Conservation (phyloP, 1,139 yeast genomes). For the Magnusiomyces sp. region DNA sequence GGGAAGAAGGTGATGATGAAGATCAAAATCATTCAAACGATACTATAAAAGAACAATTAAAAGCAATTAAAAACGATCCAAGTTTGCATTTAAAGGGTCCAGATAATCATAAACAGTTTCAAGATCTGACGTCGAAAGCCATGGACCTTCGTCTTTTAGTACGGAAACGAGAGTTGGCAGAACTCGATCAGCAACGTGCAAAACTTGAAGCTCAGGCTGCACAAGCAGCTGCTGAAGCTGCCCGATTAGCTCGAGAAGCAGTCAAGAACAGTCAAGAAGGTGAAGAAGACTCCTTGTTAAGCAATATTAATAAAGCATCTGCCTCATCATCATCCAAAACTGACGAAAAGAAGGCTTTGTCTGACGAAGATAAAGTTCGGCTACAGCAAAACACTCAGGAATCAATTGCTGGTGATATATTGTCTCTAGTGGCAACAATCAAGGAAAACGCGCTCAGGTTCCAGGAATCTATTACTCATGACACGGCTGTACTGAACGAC, state of each 20-base stretch:
- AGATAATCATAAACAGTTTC: neutral
- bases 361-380: constrained; percentile 24
- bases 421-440: constrained; percentile 43
- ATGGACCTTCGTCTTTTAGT: constrained; percentile 6
- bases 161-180: constrained; percentile 4
- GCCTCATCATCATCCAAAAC: neutral
- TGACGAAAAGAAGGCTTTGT: neutral
- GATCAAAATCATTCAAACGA: neutral
- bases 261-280: neutral
- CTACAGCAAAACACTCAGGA: constrained; percentile 35
- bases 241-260: neutral
- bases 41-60: neutral
- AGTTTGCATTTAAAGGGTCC: neutral
- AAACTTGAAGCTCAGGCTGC: constrained; percentile 46
- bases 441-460: constrained; percentile 41
- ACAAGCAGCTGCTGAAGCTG: constrained; percentile 33
- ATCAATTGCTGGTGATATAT: constrained; percentile 39
- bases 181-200: constrained; percentile 32
- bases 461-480: constrained; percentile 31
- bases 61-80: neutral
- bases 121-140: neutral
- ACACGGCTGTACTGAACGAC: constrained; percentile 28
- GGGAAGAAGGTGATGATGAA: neutral
- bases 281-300: neutral
- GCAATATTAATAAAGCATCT: neutral